Base-by-base conservation (phyloP, 441 rosid species). In the Flueggea neowawraea region DNA sequence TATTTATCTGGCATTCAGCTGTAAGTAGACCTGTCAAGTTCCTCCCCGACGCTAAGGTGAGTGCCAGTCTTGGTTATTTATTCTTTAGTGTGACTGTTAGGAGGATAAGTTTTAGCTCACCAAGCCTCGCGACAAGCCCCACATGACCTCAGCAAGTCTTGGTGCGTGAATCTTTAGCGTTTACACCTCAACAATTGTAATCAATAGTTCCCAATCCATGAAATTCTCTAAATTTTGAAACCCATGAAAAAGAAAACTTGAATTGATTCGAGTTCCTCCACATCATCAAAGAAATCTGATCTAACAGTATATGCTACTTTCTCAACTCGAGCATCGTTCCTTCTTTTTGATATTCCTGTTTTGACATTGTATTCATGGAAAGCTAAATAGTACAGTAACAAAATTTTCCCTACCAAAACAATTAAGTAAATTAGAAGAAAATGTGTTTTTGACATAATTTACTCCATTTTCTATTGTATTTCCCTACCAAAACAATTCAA, bases 1-100 rank as follows among this genome's bases (percentile, higher is more conserved):
- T 94, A 78, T 76, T 80, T 90, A 68, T 94, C 97, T 53, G 98
- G 91, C 47, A 89, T 94, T 76, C 97, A 94, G 75, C 61, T 94
- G 59, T 94, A 87, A 68, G 58, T 78, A 57, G 86, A 85, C 64
- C 85, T 91, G 10, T 82, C 82, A 2, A 84, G 76, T 63, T 72
- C 82, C 51, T 75, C 61, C 15, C 58, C 77, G 0, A 74, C n/a
- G n/a, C n/a, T 62, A 62, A 87, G 91, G 97, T 91, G 48, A 77
- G 81, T 36, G 47, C 43, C 16, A 7, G 33, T 61, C 57, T 33
- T 63, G 13, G 16, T 54, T 52, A n/a, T n/a, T n/a, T n/a, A n/a
- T n/a, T n/a, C n/a, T n/a, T n/a, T n/a, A n/a, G n/a, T n/a, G n/a
- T n/a, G n/a, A n/a, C n/a, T n/a, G n/a, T n/a, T n/a, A n/a, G n/a